Evolutionary conservation across 495 filamentous ascomycete species (phyloP), one percentile per base, ranked within the genome.

Genomic region (Trichoderma reesei): DNA sequence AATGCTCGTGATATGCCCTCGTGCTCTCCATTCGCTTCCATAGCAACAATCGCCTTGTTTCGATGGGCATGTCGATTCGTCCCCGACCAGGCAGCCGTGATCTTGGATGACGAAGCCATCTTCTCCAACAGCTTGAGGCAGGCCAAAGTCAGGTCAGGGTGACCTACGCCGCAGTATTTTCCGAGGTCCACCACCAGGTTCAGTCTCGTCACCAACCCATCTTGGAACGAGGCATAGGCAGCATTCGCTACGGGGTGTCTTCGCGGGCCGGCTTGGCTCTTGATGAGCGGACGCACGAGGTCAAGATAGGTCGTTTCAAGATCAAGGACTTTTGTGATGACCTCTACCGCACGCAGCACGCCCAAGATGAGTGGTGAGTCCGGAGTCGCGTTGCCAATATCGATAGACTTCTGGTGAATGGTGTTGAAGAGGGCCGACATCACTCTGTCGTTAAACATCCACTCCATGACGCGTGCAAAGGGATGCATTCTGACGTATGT

Each of bases 381-480:
- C 8, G 84, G 78, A 8, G 84, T 73, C 11, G 89, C 82, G 59
- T 80, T 83, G 59, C 85, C 79, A 51, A 98, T 79, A 61, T 88
- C 84, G 10, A 76, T 73, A 20, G 88, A 72, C 68, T 94, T 83
- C 70, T 92, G 85, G 63, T 90, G 85, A 42, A 91, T 84, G 13
- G 86, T 84, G 61, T 85, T 79, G 70, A 96, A 91, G 14, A 99
- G 73, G 26, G 86, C 84, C 66, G 81, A 81, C 63, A 96, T 82
- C 33, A 96, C 90, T 66, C 90, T 90, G 67, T 94, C 90, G 68
- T 96, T 96, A 71, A 96, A 96, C 72, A 98, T 81, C 90, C 95
- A 98, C 72, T 98, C 95, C 85, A 96, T 94, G 31, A 92, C 89
- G 42, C 94, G 85, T 20, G 89, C 85, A 68, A 96, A 97, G 9